These are phyloP conservation scores for Tolypocladium ovalisporum DNA, from an alignment of 2,329 filamentous ascomycete species.

Conservation along the genomic window DNA sequence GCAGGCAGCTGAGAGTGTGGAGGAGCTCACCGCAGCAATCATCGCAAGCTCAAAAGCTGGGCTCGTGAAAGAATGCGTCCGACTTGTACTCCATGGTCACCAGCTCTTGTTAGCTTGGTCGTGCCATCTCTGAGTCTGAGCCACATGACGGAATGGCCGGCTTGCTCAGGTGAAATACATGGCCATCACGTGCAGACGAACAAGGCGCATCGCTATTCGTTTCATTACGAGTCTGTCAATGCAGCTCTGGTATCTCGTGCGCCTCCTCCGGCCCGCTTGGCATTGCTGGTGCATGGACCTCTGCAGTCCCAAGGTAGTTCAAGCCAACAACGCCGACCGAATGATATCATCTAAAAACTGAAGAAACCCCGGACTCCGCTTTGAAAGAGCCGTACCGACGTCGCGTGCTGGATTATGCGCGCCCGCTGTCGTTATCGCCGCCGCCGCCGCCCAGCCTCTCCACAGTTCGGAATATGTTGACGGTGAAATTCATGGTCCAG, in stretches of 20 bases:
- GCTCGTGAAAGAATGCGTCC: slow-evolving; percentile 9
- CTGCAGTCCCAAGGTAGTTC: neutral
- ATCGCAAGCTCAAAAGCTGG: too few relatives aligned
- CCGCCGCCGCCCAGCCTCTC: slow-evolving; percentile 47
- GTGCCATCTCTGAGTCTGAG: neutral
- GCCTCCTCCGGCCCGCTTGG: neutral
- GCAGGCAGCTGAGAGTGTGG: too few relatives aligned
- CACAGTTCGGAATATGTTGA: slow-evolving; percentile 67
- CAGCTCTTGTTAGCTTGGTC: slow-evolving; percentile 4
- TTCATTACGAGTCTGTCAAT: neutral
- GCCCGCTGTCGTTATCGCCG: slow-evolving; percentile 32
- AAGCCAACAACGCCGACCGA: neutral
- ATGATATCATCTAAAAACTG: neutral
- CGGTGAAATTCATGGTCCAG: slow-evolving; percentile 84
- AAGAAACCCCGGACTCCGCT: neutral
- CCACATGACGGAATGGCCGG: neutral
- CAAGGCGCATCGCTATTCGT: neutral
- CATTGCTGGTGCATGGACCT: neutral
- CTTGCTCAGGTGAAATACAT: neutral
- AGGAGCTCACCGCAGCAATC: neutral
- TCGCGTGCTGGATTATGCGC: slow-evolving; percentile 5
- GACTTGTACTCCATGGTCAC: slow-evolving; percentile 9
- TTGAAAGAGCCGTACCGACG: neutral
- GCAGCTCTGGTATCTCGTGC: neutral
- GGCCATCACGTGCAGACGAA: neutral